Evolutionary conservation across 768 basidiomycete genomes (phyloP), one percentile per base, ranked within the genome.

Genomic region (Mycena leptocephala): DNA sequence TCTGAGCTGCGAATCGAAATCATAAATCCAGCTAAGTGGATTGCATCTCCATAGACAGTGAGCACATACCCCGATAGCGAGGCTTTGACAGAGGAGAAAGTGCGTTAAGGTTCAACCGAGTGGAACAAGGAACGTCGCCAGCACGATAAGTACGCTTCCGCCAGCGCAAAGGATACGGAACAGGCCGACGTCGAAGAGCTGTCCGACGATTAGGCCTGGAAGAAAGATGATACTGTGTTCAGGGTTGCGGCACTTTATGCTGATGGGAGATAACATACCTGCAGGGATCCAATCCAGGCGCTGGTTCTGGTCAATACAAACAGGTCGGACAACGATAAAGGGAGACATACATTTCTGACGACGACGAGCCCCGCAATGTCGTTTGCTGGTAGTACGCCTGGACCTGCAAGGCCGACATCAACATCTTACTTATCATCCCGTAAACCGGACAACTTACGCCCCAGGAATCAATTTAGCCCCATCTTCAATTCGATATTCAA

Each of bases 121-220:
- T 41, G 62, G 62, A 28, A 46, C 43, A 3, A 46, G 43, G 20
- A 46, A 46, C 20, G 43, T 46, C 18, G 16, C 43, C 16, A 46
- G 39, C 26, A 63, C 62, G 20, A 63, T 63, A 26, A 63, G 28
- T 6, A 43, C 14, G 8, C 62, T 43, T 63, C 26, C 62, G 14
- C 28, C 9, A 7, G 41, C 26, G 41, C 5, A 43, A 43, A 26
- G 41, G 7, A 63, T 43, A 26, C 62, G 24, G 26, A 63, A 63
- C 5, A 41, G 89, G 67, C 95, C 95, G 46, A 94, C 79, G 81
- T 96, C 95, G 83, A 95, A 95, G 20, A 95, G 80, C 6, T 93
- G 90, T 1, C 95, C 95, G 3, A 89, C 87, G 61, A 94, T 39
- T 3, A 95, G 83, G 16, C 90, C 93, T 1, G 93, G 93, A 5